phyloP scores from a whole-genome alignment of 192 early-diverging fungal genomes.

The Gorgonomyces haynaldii region DNA sequence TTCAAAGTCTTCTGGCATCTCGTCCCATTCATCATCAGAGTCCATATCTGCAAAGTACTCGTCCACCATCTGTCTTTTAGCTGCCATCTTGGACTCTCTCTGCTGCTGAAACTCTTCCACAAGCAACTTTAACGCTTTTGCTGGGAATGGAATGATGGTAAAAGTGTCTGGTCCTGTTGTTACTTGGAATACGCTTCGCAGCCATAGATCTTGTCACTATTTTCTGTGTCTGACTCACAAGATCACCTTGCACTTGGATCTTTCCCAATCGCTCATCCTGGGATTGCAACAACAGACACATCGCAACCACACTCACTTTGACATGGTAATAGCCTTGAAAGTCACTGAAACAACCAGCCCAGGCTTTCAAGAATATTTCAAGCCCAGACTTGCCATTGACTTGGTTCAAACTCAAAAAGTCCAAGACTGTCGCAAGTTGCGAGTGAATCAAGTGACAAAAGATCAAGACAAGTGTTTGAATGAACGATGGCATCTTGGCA shows the following conservation, averaged over 20 bases:
- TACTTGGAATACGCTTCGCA: slow-evolving; percentile 22
- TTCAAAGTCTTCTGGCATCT: too few species aligned
- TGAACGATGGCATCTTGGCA: slow-evolving; percentile 67
- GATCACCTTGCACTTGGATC: slow-evolving; percentile 71
- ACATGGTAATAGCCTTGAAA: slow-evolving; percentile 72
- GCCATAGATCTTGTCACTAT: slow-evolving; percentile 48
- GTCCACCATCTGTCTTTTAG: slow-evolving; percentile 9
- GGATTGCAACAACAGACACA: slow-evolving; percentile 59
- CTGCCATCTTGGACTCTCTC: slow-evolving; percentile 36
- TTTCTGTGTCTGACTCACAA: slow-evolving; percentile 33
- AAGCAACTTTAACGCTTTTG: slow-evolving; percentile 79
- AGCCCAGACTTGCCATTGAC: slow-evolving; percentile 58
- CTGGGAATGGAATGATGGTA: slow-evolving; percentile 60
- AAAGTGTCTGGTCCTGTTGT: slow-evolving; percentile 63
- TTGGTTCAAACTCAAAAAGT: slow-evolving; percentile 53
- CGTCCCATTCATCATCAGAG: slow-evolving; percentile 18
- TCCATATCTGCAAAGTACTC: slow-evolving; percentile 25
- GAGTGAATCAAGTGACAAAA: slow-evolving; percentile 80
- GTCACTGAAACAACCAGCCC: slow-evolving; percentile 75
- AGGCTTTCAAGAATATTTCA: slow-evolving; percentile 59
- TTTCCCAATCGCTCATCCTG: slow-evolving; percentile 52
- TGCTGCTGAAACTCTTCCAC: slow-evolving; percentile 68
- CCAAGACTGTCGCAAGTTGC: slow-evolving; percentile 48
- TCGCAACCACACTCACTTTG: slow-evolving; percentile 69
- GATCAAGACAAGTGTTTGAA: slow-evolving; percentile 72